Base-by-base conservation (phyloP, 257 asterid genomes). In the Asclepias syriaca region DNA sequence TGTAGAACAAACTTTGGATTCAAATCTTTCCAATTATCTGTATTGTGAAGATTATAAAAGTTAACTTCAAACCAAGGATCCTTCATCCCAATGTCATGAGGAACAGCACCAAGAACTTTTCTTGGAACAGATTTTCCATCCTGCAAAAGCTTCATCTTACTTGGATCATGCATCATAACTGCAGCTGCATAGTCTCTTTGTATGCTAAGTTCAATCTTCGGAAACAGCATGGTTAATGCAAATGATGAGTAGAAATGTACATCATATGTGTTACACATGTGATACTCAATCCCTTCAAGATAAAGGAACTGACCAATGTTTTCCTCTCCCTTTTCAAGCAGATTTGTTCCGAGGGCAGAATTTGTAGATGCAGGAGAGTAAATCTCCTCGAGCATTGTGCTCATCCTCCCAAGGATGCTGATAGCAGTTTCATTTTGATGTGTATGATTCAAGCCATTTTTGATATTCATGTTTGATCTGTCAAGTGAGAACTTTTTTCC, bases 41-140 rank as follows among this genome's bases (percentile, higher is more conserved):
- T 90, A 79, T 92, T 90, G 58, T 88, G 90, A 66, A 95, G 85
- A 74, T 84, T 92, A 74, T 92, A 95, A 58, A 79, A 84, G 29
- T 95, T 95, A 14, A 95, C 84, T 81, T 90, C 97, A 72, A 95
- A 92, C 99, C 99, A 95, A 21, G 99, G 98, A 78, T 95, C 97
- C 65, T 79, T 74, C 94, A 95, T 87, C 65, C 99, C 99, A 49
- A 95, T 95, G 75, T 95, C 99, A 71, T 92, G 99, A 64, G 99
- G 99, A 73, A 95, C 93, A 1, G 99, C 98, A 39, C 99, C 99
- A 58, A 92, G 96, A 63, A 87, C 94, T 64, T 95, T 95, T 53
- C 97, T 74, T 51, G 79, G 87, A 65, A 61, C 96, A 29, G 80
- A 72, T 29, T 87, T 81, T 66, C 99, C 99, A 29, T 92, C 96